Base-by-base conservation (phyloP, 495 filamentous ascomycete species). In the Bacidia rubella region DNA sequence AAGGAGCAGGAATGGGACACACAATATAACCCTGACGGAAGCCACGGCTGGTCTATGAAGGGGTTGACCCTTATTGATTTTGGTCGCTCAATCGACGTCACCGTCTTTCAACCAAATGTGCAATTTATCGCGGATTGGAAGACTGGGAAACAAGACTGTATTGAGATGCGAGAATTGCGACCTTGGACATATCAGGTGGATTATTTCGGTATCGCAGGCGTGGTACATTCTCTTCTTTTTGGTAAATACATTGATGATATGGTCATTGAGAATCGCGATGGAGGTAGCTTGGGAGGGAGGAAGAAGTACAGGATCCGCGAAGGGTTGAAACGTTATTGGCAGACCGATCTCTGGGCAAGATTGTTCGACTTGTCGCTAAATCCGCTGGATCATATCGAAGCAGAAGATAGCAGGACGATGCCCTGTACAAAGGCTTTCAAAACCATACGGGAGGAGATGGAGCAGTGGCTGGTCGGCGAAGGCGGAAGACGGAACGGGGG, bases 131-230 rank as follows among this genome's bases (percentile, higher is more conserved):
- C 90, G 1, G 90, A 97, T 65, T 98, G 93, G 92, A 81, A 89
- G 65, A 85, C 85, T 2, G 74, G 76, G 19, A 73, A 80, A 23
- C 79, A 84, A 49, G 92, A 98, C 62, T 97, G 92, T 66, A 82
- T 85, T 35, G 92, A 98, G 73, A 93, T 97, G 74, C 81, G 89
- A 39, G 90, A 96, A 69, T 74, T 83, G 57, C 74, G 90, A 11
- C 86, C 87, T 1, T 98, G 92, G 92, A 97, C 90, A 0, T 94
- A 86, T 66, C 92, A 98, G 63, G 82, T 94, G 53, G 92, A 98
- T 65, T 89, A 97, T 51, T 86, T 90, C 66, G 92, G 92, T 25
- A 71, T 95, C 0, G 92, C 92, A 0, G 87, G 86, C 5, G 84
- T 85, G 12, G 68, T 96, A 12, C 89, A 97, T 62, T 78, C 76